Evolutionary conservation across 2,329 filamentous ascomycete genomes (phyloP).

Genomic region (Pseudogymnoascus sp.): DNA sequence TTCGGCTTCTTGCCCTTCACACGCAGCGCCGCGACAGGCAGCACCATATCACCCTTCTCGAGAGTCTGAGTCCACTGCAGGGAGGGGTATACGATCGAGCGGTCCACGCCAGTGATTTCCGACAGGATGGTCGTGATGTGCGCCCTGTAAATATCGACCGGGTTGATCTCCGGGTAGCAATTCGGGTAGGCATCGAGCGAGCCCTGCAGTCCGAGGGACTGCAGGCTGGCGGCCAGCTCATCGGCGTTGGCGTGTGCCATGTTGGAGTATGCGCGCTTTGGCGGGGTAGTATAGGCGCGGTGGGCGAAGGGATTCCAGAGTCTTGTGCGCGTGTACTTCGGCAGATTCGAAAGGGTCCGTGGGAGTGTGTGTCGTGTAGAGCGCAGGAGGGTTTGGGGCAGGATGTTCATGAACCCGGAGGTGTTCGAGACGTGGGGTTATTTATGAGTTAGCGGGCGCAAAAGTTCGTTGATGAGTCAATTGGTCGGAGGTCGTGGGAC

Average conservation of each 20-base stretch:
- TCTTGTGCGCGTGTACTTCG: neutral
- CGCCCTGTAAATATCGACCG: conserved; percentile 70
- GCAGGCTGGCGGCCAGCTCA: conserved; percentile 19
- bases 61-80: conserved; percentile 72
- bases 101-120: conserved; percentile 62
- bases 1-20: conserved; percentile 63
- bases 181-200: conserved; percentile 39
- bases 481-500: neutral
- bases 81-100: conserved; percentile 63
- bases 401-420: conserved; percentile 6
- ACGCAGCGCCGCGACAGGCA: conserved; percentile 72
- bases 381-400: conserved; percentile 1
- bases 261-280: neutral
- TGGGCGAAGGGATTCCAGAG: neutral
- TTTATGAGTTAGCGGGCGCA: conserved; percentile 5
- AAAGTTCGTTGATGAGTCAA: conserved; percentile 5
- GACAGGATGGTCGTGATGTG: conserved; percentile 65
- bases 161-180: conserved; percentile 62
- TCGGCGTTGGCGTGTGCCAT: conserved; percentile 9
- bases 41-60: conserved; percentile 74
- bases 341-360: neutral
- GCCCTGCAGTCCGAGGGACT: conserved; percentile 21
- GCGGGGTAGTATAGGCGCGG: conserved; percentile 5
- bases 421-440: neutral
- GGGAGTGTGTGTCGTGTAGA: neutral